phyloP scores from a whole-genome alignment of 805 yeast genomes.

The Wickerhamomyces subpelliculosus region DNA sequence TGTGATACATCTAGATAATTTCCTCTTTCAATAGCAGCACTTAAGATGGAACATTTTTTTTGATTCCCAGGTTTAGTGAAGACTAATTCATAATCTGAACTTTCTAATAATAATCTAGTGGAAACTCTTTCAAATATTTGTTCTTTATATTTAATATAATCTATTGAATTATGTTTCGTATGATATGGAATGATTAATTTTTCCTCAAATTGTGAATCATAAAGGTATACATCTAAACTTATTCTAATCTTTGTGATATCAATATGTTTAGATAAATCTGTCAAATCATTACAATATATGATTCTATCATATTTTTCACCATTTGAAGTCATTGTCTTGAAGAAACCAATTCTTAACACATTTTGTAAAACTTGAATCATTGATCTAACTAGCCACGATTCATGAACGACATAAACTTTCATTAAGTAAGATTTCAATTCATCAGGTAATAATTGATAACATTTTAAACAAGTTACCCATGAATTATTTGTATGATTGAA shows the following conservation, averaged over 20 bases:
- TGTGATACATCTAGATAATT: conserved; percentile 55
- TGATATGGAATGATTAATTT: conserved; percentile 39
- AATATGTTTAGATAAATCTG: conserved; percentile 31
- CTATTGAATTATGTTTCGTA: conserved; percentile 22
- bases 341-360: conserved; percentile 44
- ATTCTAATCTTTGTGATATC: conserved; percentile 76
- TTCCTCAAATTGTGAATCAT: conserved; percentile 50
- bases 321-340: conserved; percentile 19
- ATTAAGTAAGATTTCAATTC: conserved; percentile 45
- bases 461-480: conserved; percentile 69
- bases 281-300: conserved; percentile 29
- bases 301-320: conserved; percentile 12
- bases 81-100: conserved; percentile 33
- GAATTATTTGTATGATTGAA: conserved; percentile 31
- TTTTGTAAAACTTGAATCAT: conserved; percentile 65
- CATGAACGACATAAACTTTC: conserved; percentile 78
- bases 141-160: conserved; percentile 29
- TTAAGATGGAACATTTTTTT: conserved; percentile 34
- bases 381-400: conserved; percentile 81
- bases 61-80: conserved; percentile 55
- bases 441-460: conserved; percentile 52
- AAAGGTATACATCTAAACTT: conserved; percentile 65
- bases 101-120: conserved; percentile 37
- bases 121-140: conserved; percentile 43
- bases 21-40: conserved; percentile 45